Percentiles rank a stretch among this genome's conserved stretches.
Conservation (phyloP, 2,329 filamentous ascomycete species). For the Claviceps quebecensis region DNA sequence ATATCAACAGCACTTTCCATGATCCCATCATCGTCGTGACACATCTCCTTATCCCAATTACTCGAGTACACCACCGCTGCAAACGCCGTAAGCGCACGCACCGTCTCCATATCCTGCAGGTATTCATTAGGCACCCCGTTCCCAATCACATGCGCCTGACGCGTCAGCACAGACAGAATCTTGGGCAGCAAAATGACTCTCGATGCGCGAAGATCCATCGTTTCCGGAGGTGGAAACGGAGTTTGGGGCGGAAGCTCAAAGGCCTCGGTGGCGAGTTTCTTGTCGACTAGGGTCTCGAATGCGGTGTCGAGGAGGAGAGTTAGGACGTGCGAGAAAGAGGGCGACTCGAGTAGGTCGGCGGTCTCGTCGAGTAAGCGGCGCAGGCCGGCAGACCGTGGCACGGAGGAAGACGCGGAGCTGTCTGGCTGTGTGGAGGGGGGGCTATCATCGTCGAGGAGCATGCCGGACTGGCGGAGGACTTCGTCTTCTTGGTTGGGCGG, state of each 20-base stretch:
- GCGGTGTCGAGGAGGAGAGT: conserved; percentile 74
- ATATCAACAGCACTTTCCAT: conserved; percentile 24
- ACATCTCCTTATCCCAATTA: conserved; percentile 60
- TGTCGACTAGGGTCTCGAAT: conserved; percentile 72
- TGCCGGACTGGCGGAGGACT: conserved; percentile 75
- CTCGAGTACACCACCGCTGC: conserved; percentile 78
- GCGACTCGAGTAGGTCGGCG: conserved; percentile 87
- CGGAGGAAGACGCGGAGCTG: conserved; percentile 17
- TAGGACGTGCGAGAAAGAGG: conserved; percentile 75
- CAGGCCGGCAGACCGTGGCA: conserved; percentile 45
- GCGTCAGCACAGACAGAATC: conserved; percentile 75
- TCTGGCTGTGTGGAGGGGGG: conserved; percentile 11
- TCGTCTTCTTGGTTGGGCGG: conserved; percentile 64
- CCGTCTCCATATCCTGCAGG: conserved; percentile 59
- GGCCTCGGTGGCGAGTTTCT: conserved; percentile 63
- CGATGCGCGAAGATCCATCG: conserved; percentile 36
- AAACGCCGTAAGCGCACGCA: conserved; percentile 67
- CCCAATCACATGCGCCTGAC: conserved; percentile 82
- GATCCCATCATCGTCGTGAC: conserved; percentile 25
- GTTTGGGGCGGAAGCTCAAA: conserved; percentile 43
- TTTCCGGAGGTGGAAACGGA: conserved; percentile 30
- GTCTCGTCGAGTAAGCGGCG: conserved; percentile 88
- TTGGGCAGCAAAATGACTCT: conserved; percentile 66
- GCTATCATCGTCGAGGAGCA: conserved; percentile 44
- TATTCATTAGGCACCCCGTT: conserved; percentile 61